A percentile compares a stretch with the other conserved stretches of the same genome.
phyloP scores from a whole-genome alignment of 2,329 filamentous ascomycete genomes.

The Sporothrix sp. region DNA sequence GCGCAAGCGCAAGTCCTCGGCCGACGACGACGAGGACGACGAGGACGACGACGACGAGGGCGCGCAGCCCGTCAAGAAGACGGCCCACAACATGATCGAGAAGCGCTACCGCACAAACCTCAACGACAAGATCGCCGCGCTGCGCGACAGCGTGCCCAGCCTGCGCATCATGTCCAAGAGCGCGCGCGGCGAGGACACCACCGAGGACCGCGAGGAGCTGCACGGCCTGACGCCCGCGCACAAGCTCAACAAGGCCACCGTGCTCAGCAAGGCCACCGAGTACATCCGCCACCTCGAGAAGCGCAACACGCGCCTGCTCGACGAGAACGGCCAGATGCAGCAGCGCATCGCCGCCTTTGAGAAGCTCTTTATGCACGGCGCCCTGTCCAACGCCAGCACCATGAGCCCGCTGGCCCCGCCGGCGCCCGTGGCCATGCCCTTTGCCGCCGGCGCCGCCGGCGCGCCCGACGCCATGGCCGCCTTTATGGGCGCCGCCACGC shows the following conservation, averaged over 20 bases:
- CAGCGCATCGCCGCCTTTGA: constrained; percentile 64
- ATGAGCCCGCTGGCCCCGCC: constrained; percentile 46
- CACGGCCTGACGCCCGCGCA: constrained; percentile 78
- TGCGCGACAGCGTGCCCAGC: constrained; percentile 86
- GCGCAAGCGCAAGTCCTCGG: constrained; percentile 62
- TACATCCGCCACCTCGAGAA: constrained; percentile 93
- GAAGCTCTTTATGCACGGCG: constrained; percentile 70
- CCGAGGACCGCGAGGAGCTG: constrained; percentile 67
- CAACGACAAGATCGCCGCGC: constrained; percentile 90
- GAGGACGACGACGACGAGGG: constrained; percentile 52
- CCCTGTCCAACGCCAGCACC: constrained; percentile 47
- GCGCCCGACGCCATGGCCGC: constrained; percentile 33
- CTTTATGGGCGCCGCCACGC: constrained; percentile 29
- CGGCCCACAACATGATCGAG: constrained; percentile 96
- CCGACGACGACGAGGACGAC: constrained; percentile 40
- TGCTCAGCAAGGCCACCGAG: constrained; percentile 89
- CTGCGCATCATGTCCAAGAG: constrained; percentile 74
- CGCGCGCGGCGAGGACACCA: constrained; percentile 55
- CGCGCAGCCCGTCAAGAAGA: constrained; percentile 62
- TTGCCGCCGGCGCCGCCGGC: constrained; percentile 22
- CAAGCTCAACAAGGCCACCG: constrained; percentile 96
- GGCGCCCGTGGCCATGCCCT: constrained; percentile 41
- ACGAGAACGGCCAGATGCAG: constrained; percentile 74
- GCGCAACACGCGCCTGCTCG: constrained; percentile 68
- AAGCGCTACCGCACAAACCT: constrained; percentile 93